Evolutionary conservation across 305 asterid genomes (phyloP).

Genomic region (Ajuga reptans): DNA sequence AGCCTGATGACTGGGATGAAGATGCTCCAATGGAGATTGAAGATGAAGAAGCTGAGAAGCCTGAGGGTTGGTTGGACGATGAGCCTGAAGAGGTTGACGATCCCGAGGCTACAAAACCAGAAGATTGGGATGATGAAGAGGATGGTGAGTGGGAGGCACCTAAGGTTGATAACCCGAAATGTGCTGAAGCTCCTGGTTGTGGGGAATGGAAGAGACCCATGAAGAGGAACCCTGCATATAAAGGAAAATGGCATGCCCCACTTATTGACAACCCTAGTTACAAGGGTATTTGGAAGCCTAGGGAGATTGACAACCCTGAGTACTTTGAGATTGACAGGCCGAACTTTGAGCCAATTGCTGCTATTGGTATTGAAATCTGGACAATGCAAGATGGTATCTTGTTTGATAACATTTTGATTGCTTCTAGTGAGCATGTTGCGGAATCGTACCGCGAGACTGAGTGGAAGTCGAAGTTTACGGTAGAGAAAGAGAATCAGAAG

Average conservation of each 20-base stretch:
- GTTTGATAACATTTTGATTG: constrained; percentile 77
- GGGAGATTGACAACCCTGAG: constrained; percentile 69
- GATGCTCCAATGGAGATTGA: constrained; percentile 82
- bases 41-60: constrained; percentile 89
- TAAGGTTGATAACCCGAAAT: constrained; percentile 71
- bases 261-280: constrained; percentile 78
- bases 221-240: constrained; percentile 81
- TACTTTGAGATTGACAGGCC: constrained; percentile 77
- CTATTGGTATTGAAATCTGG: constrained; percentile 95
- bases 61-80: constrained; percentile 99
- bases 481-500: constrained; percentile 70
- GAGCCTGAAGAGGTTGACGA: constrained; percentile 97
- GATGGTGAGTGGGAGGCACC: constrained; percentile 99
- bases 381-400: constrained; percentile 94
- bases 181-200: constrained; percentile 85
- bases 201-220: constrained; percentile 92
- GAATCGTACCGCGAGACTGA: constrained; percentile 48
- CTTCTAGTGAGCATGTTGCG: constrained; percentile 58
- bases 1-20: constrained; percentile 98
- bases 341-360: constrained; percentile 86
- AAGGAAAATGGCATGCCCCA: constrained; percentile 88
- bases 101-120: constrained; percentile 85
- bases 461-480: constrained; percentile 75
- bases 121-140: constrained; percentile 98
- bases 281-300: constrained; percentile 96